Base-by-base conservation (phyloP, 1,284 basidiomycete genomes). In the Tilletiaria anomala region DNA sequence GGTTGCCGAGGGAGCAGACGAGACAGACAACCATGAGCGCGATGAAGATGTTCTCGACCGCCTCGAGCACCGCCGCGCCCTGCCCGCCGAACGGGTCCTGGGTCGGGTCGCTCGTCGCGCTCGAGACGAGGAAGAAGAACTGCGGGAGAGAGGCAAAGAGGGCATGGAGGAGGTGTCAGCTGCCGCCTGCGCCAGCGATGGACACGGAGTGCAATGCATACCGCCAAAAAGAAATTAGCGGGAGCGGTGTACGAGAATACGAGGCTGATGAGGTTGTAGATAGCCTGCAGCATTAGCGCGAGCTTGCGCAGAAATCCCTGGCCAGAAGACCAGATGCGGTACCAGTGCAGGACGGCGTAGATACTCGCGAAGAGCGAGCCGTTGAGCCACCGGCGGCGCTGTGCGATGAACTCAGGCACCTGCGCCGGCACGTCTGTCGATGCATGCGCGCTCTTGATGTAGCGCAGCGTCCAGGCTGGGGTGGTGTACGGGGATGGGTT, bases 381-480 rank as follows among this genome's bases (percentile, higher is more conserved):
- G 59, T 91, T 89, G 48, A 89, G 68, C 86, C 85, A 89, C 53
- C 48, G 16, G 21, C 44, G 31, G 12, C 47, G 23, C 24, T 88
- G 85, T 3, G 82, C 84, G 58, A 89, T 88, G 69, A 88, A 86
- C 66, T 87, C 85, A 8, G 83, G 40, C 68, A 80, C 78, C 20
- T 75, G 72, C n/a, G 78, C 77, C 19, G 86, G 84, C 2, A 87
- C 85, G 67, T 88, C 87, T 3, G 87, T 91, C n/a, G 84, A 75
- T 3, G 80, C 87, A 55, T 82, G 84, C 1, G 88, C 85, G 1
- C 81, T 83, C 65, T 91, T 89, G 68, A 89, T 87, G 54, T 91
- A 94, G 70, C 89, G 85, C 26, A 29, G n/a, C 26, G 10, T 29
- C 26, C 26, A 29, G 26, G 26, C 26, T 29, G 26, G 10, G 10